These are phyloP conservation scores for Dichomitus squalens DNA, from an alignment of 1,284 basidiomycete species.

Conservation along the genomic window DNA sequence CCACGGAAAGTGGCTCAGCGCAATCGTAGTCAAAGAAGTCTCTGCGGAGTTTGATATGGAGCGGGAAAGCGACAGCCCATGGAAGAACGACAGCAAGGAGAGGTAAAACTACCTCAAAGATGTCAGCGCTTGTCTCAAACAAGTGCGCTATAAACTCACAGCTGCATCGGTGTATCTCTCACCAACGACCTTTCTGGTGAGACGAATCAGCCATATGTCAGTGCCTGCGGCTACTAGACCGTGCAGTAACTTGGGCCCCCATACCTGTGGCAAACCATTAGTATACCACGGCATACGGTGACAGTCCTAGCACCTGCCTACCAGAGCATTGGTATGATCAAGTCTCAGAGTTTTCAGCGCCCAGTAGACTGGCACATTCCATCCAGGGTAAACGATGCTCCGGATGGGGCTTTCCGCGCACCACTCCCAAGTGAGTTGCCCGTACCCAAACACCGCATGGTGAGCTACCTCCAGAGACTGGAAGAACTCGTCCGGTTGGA, in stretches of 20 bases:
- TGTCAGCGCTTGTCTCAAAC: background rate
- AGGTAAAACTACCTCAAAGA: conserved; percentile 65
- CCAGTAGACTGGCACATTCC: conserved; percentile 84
- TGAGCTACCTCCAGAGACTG: conserved; percentile 96
- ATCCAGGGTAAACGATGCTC: conserved; percentile 70
- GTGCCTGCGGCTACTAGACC: conserved; percentile 81
- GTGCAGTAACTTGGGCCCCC: conserved; percentile 78
- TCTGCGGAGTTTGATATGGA: conserved; percentile 95
- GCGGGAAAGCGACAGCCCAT: conserved; percentile 82
- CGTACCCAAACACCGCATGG: conserved; percentile 87
- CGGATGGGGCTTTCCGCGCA: conserved; percentile 64
- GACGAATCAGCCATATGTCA: conserved; percentile 72
- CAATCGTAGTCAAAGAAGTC: conserved; percentile 81
- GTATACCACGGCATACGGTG: background rate
- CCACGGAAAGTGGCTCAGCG: conserved; percentile 84
- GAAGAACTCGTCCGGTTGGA: conserved; percentile 98
- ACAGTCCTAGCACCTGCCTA: conserved; percentile 37
- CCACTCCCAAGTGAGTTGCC: conserved; percentile 98
- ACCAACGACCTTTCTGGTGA: conserved; percentile 67
- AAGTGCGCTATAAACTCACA: conserved; percentile 48
- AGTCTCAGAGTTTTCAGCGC: conserved; percentile 58
- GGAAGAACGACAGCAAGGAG: conserved; percentile 87
- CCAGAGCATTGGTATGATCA: conserved; percentile 56
- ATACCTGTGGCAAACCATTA: conserved; percentile 45
- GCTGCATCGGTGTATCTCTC: conserved; percentile 59